Evolutionary conservation across 2,329 filamentous ascomycete species (phyloP), one percentile per base, ranked within the genome.

Genomic region (Cyphellophora attinorum): DNA sequence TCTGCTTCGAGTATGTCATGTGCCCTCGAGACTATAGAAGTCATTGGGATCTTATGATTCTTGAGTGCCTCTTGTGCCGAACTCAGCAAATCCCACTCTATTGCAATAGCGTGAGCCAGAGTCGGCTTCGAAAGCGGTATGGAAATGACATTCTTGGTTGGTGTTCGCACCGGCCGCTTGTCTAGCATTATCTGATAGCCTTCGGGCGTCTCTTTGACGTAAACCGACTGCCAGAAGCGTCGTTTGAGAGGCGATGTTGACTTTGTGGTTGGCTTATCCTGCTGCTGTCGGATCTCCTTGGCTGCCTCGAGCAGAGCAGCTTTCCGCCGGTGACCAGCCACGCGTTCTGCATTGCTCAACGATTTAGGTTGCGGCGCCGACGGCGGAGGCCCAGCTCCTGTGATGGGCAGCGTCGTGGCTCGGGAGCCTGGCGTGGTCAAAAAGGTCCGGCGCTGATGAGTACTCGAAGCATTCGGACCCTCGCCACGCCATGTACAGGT

Each of bases 41-140:
- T 96, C 44, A 98, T 67, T 11, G 91, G 91, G 46, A 95, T 89
- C 31, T 93, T 75, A 61, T 96, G 85, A 39, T 83, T 76, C 56
- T 81, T 84, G 25, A 88, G 72, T 0, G 86, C 85, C 60, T 96
- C 85, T 54, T 88, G 80, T 3, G 82, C 77, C 11, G 82, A 83
- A 15, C 79, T 72, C 41, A 98, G 72, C 31, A 81, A 68, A 56
- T 95, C 88, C 91, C 91, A 98, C 65, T 98, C 91, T 29, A 93
- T 64, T 3, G 89, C 91, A 43, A 98, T 78, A 37, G 85, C 84
- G 29, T 79, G 71, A 15, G 89, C 89, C 25, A 96, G 79, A 51
- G 85, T 74, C 19, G 77, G 78, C 62, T 95, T 96, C 37, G 70
- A 72, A 2, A 64, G 51, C 0, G 91, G 88, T 17, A 96, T 52